Evolutionary conservation across 2,329 filamentous ascomycete genomes (phyloP), one percentile per base, ranked within the genome.

Genomic region (Dothistroma pini): DNA sequence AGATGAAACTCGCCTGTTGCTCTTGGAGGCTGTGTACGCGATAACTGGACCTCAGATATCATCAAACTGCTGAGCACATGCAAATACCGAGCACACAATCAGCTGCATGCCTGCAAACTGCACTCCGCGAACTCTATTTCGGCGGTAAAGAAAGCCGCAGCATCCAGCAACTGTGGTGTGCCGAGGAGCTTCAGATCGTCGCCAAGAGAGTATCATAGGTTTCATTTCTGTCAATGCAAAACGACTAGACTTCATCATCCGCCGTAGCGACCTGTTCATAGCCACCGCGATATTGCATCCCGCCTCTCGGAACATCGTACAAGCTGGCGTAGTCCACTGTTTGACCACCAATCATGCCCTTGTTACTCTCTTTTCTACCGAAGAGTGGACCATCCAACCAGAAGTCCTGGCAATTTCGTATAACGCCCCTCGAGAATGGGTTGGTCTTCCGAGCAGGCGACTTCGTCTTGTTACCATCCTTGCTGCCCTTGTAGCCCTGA

Each of bases 361-460:
- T 82, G 12, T 93, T 93, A 55, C 85, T 88, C 60, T 89, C 84
- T 69, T 83, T 85, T 11, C 89, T 86, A 73, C 96, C 93, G 19
- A 96, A 75, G 0, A 93, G 89, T 1, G 90, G 88, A 1, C 90
- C 86, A 73, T 97, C 95, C 70, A 90, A 93, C 91, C 93, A 97
- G 75, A 99, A 99, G 76, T 99, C 96, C 67, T 86, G 89, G 77
- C 95, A 99, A 73, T 99, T 99, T 61, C 87, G 84, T n/a, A 96
- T 69, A 44, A 91, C 82, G 8, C 95, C 95, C 34, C 87, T 83
- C 60, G 87, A 93, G 75, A 93, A 99, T 0, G 93, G 93, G 74
- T 97, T 99, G 66, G 82, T 83, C 59, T 81, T 81, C 65, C 65
- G 65, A 5, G 54, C 10, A 21, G 57, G 65, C 14, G 51, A 34